These are phyloP conservation scores for Cladosporium sp. DNA, from an alignment of 2,329 filamentous ascomycete genomes.

Conservation along the genomic window DNA sequence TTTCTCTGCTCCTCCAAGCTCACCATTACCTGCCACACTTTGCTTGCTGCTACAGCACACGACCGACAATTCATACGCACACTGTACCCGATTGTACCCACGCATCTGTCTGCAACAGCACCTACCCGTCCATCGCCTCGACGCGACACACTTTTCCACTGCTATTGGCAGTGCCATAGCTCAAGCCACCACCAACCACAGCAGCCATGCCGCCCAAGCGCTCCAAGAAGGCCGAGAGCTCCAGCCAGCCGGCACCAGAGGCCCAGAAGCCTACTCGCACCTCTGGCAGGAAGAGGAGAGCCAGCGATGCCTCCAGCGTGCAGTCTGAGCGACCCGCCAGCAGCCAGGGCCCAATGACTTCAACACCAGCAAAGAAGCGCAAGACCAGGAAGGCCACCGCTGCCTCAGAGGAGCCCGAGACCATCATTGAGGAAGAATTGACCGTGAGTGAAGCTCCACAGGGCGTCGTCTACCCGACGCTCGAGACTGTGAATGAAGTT, in stretches of 20 bases:
- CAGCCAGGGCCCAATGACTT: constrained; percentile 23
- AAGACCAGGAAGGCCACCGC: constrained; percentile 25
- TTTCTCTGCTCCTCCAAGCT: not conserved
- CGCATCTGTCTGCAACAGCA: not conserved
- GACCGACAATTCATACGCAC: not conserved
- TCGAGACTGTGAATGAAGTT: constrained; percentile 14
- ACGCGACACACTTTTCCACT: not conserved
- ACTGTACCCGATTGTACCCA: not conserved
- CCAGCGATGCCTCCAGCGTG: constrained; percentile 31
- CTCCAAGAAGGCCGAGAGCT: constrained; percentile 20
- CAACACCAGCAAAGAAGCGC: constrained; percentile 29
- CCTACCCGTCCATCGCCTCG: not conserved
- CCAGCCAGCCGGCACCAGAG: constrained; percentile 23
- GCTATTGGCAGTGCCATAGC: not conserved
- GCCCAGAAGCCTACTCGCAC: constrained; percentile 24
- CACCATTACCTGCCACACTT: not conserved
- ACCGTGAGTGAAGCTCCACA: constrained; percentile 17
- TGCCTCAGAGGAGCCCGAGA: constrained; percentile 27
- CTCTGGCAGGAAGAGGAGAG: constrained; percentile 29
- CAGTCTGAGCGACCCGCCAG: constrained; percentile 27
- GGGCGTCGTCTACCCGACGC: constrained; percentile 9
- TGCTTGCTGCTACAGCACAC: not conserved
- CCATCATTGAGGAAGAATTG: constrained; percentile 31
- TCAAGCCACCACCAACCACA: not conserved
- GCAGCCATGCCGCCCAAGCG: constrained; percentile 32